A percentile compares a stretch with the other conserved stretches of the same genome.
These are phyloP conservation scores for Bretziella fagacearum DNA, from an alignment of 2,329 filamentous ascomycete genomes.

Conservation along the genomic window DNA sequence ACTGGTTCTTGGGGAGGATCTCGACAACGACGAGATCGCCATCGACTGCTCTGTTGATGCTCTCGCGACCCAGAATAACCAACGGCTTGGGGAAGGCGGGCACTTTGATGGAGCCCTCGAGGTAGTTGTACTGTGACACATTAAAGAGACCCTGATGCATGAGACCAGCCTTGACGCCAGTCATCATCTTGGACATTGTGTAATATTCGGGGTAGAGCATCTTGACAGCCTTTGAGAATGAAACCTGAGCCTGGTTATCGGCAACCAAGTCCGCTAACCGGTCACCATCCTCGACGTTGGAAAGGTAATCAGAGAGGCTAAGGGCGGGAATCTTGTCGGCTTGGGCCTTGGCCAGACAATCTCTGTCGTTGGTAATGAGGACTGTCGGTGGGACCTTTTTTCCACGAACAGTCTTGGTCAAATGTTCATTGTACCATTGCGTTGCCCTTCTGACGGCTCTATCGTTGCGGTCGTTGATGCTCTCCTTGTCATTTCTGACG, in stretches of 20 bases:
- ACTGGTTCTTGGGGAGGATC: constrained; percentile 81
- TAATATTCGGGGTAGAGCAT: constrained; percentile 82
- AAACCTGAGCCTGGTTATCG: constrained; percentile 53
- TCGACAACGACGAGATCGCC: constrained; percentile 90
- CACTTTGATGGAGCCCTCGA: constrained; percentile 83
- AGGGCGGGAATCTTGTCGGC: constrained; percentile 54
- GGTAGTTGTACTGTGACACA: constrained; percentile 93
- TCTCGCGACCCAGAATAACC: constrained; percentile 77
- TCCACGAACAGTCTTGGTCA: constrained; percentile 41
- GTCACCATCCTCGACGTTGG: constrained; percentile 65
- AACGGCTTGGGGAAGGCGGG: constrained; percentile 79
- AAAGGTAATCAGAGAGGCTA: constrained; percentile 63
- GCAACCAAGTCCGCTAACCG: constrained; percentile 85
- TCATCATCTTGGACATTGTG: constrained; percentile 82
- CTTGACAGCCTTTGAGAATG: constrained; percentile 41
- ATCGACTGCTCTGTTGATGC: constrained; percentile 85
- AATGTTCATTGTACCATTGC: constrained; percentile 77
- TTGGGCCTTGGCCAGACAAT: constrained; percentile 69
- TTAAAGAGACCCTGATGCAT: constrained; percentile 93
- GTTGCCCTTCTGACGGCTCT: constrained; percentile 73
- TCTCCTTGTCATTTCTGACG: constrained; percentile 55
- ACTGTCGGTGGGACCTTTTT: constrained; percentile 58
- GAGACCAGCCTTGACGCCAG: constrained; percentile 71
- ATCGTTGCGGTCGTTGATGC: constrained; percentile 93
- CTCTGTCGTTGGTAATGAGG: constrained; percentile 86